Evolutionary conservation across 2,329 filamentous ascomycete species (phyloP).

Genomic region (Trichoderma sp.): DNA sequence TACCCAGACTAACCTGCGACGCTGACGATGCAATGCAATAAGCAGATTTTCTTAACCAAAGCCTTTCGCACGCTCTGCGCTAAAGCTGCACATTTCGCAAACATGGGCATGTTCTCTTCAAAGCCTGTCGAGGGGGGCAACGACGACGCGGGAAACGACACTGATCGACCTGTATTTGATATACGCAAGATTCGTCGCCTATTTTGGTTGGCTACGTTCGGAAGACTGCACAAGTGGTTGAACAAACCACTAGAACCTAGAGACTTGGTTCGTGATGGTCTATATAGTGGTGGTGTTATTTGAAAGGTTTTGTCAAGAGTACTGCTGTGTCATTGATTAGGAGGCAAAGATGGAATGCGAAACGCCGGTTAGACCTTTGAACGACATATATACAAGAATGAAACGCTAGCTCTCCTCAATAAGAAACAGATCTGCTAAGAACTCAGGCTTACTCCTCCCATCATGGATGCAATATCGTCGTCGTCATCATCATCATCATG

Average conservation of each 20-base stretch:
- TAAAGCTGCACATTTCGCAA: slow-evolving; percentile 11
- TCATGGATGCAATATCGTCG: neutral
- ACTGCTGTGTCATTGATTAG: neutral
- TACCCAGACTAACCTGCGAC: neutral
- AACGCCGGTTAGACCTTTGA: neutral
- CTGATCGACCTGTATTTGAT: slow-evolving; percentile 47
- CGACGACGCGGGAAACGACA: slow-evolving; percentile 55
- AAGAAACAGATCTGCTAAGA: neutral
- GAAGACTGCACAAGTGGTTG: slow-evolving; percentile 46
- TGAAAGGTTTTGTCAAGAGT: neutral
- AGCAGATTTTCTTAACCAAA: neutral
- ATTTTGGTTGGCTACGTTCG: slow-evolving; percentile 55
- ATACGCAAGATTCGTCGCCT: slow-evolving; percentile 45
- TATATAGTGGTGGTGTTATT: too few relatives aligned
- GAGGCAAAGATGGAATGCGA: neutral
- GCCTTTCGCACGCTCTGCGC: neutral
- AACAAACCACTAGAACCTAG: too few relatives aligned
- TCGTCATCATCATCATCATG: neutral
- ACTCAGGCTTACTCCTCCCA: neutral
- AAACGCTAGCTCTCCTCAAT: neutral
- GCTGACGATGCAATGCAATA: neutral
- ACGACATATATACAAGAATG: neutral
- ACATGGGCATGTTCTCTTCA: slow-evolving; percentile 54
- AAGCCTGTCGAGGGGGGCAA: slow-evolving; percentile 53
- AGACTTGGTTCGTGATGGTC: too few relatives aligned